A percentile compares a stretch with the other conserved stretches of the same genome.
Evolutionary conservation across 1,284 basidiomycete genomes (phyloP).

Genomic region (Earliella scabrosa): DNA sequence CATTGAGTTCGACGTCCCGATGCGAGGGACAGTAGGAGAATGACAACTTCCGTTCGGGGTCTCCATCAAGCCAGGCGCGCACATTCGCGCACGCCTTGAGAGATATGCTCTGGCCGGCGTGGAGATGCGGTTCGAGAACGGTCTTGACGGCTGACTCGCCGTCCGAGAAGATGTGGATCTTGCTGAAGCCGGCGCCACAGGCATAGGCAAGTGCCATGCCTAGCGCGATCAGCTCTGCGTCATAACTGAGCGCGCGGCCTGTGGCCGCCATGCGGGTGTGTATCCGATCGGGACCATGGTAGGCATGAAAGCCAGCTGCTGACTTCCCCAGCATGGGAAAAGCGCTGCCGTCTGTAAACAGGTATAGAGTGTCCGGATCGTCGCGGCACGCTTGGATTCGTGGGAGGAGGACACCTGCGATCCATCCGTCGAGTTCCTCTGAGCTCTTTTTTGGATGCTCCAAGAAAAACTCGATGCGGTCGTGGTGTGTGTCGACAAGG

Average conservation of each 20-base stretch:
- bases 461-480: neutral
- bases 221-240: conserved; percentile 2
- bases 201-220: neutral
- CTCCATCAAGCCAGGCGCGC: too few relatives aligned
- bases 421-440: neutral
- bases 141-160: too few relatives aligned
- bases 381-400: neutral
- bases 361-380: neutral
- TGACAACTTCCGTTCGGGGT: too few relatives aligned
- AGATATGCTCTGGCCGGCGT: too few relatives aligned
- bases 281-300: neutral
- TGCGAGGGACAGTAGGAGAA: too few relatives aligned
- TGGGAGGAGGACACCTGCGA: neutral
- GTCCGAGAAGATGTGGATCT: too few relatives aligned
- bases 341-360: conserved; percentile 7
- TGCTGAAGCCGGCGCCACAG: too few relatives aligned
- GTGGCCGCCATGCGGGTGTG: neutral
- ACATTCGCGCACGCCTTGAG: too few relatives aligned
- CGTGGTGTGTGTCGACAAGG: neutral
- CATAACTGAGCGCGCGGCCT: neutral
- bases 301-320: conserved; percentile 1
- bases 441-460: conserved; percentile 2
- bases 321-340: neutral
- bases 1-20: too few relatives aligned
- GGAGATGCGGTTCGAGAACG: too few relatives aligned